Evolutionary conservation across 2,329 filamentous ascomycete genomes (phyloP).

Genomic region (Claviceps digitariae): DNA sequence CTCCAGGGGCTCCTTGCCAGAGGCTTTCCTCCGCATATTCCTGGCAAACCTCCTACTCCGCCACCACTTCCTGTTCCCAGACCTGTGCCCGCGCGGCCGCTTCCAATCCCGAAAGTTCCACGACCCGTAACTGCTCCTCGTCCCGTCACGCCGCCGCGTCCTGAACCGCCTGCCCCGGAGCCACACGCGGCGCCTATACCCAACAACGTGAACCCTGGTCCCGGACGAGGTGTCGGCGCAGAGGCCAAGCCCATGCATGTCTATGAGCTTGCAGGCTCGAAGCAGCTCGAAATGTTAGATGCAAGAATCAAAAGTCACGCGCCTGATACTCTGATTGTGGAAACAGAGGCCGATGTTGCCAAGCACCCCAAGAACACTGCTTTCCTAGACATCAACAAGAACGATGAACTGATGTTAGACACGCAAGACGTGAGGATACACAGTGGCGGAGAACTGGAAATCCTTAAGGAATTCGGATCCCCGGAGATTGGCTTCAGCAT

Average conservation of each 20-base stretch:
- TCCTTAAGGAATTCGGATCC: neutral
- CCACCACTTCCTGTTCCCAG: neutral
- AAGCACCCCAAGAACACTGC: neutral
- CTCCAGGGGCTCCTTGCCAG: neutral
- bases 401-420: neutral
- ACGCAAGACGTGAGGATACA: neutral
- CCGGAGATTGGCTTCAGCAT: neutral
- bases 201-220: neutral
- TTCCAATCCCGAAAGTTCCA: neutral
- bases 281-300: neutral
- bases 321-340: neutral
- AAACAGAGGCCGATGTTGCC: neutral
- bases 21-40: neutral
- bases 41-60: neutral
- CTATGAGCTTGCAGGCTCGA: neutral
- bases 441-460: neutral
- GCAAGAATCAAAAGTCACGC: neutral
- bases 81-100: neutral
- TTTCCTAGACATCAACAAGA: neutral
- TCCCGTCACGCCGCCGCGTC: neutral
- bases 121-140: neutral
- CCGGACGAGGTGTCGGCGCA: neutral
- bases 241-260: neutral
- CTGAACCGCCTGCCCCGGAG: neutral
- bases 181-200: neutral